phyloP scores from a whole-genome alignment of 2,329 filamentous ascomycete species.

The Aspergillaceae sp. region DNA sequence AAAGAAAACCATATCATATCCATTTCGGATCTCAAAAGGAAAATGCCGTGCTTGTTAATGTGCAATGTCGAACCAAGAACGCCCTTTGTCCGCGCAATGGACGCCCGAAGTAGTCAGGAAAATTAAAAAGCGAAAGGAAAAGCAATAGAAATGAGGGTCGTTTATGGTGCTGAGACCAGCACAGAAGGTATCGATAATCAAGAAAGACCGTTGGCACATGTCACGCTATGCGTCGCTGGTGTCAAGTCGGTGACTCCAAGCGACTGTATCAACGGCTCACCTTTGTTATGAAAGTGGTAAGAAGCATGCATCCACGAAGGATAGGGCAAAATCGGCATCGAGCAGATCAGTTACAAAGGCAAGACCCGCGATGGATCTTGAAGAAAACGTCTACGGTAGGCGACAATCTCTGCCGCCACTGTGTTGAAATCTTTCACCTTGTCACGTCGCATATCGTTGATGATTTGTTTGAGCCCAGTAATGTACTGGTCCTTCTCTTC shows the following conservation, averaged over 20 bases:
- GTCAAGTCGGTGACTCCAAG: constrained; percentile 5
- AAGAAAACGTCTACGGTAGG: constrained; percentile 44
- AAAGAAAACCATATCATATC: constrained; percentile 1
- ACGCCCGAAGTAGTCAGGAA: background rate
- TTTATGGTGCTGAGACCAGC: background rate
- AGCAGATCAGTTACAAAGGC: constrained; percentile 31
- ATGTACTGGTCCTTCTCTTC: constrained; percentile 38
- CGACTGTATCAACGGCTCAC: constrained; percentile 13
- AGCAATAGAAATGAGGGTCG: background rate
- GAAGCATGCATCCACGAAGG: background rate
- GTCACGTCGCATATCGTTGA: constrained; percentile 41
- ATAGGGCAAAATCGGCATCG: background rate
- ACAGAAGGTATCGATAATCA: background rate
- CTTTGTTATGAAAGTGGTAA: constrained; percentile 6
- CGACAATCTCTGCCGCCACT: constrained; percentile 42
- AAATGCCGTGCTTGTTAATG: constrained; percentile 10
- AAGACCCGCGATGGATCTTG: constrained; percentile 39
- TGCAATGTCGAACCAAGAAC: constrained; percentile 2
- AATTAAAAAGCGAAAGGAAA: background rate
- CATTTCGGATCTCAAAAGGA: constrained; percentile 2
- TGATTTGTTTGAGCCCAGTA: constrained; percentile 39
- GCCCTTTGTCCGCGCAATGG: background rate
- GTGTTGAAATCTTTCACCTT: constrained; percentile 44
- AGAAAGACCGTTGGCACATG: background rate
- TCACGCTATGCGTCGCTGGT: background rate